Evolutionary conservation across 768 basidiomycete genomes (phyloP).

Genomic region (Kwoniella newhampshirensis): DNA sequence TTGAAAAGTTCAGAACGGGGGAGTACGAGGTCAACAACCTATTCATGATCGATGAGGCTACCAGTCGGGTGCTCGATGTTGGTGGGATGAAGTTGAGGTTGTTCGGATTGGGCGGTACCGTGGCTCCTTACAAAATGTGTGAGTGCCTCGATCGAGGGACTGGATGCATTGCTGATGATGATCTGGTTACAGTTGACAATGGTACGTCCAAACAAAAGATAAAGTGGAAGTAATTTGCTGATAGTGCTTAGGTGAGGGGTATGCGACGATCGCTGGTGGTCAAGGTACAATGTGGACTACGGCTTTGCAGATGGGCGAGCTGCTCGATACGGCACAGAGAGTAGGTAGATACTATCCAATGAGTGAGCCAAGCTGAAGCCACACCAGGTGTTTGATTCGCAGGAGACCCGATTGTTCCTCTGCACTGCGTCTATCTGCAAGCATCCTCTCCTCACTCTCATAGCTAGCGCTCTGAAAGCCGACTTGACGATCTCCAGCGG

Average conservation of each 20-base stretch:
- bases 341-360: slow-evolving; percentile 55
- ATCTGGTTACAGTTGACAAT: slow-evolving; percentile 38
- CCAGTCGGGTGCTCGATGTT: slow-evolving; percentile 85
- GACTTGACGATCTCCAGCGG: slow-evolving; percentile 92
- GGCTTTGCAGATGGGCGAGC: slow-evolving; percentile 93
- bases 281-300: slow-evolving; percentile 99
- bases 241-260: slow-evolving; percentile 64
- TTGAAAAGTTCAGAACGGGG: slow-evolving; percentile 87
- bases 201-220: slow-evolving; percentile 36
- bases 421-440: slow-evolving; percentile 89
- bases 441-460: slow-evolving; percentile 87
- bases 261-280: slow-evolving; percentile 95
- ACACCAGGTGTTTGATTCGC: slow-evolving; percentile 66
- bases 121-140: slow-evolving; percentile 79
- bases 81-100: slow-evolving; percentile 91
- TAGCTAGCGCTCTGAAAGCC: slow-evolving; percentile 84
- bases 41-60: slow-evolving; percentile 89
- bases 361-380: neutral
- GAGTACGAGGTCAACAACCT: slow-evolving; percentile 84
- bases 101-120: slow-evolving; percentile 92
- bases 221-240: neutral
- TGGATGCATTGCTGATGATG: slow-evolving; percentile 3
- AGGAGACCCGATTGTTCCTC: slow-evolving; percentile 90
- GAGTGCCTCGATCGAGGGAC: slow-evolving; percentile 23
- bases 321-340: slow-evolving; percentile 93